These are phyloP conservation scores for Penicillium hordei DNA, from an alignment of 2,329 filamentous ascomycete species.

Conservation along the genomic window DNA sequence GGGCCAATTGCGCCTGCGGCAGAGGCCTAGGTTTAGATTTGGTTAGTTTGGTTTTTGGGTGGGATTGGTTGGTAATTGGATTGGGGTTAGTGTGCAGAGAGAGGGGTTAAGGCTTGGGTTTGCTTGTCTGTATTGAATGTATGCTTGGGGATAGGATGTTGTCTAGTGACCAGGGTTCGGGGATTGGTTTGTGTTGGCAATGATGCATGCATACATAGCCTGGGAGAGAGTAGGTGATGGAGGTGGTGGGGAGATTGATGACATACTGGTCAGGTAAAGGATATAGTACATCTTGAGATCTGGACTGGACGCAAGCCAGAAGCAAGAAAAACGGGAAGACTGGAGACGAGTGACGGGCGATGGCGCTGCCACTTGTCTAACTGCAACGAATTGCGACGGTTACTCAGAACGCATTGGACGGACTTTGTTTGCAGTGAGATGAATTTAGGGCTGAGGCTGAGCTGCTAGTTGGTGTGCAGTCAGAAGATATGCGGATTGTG, in stretches of 20 bases:
- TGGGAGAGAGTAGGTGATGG: conserved; percentile 10
- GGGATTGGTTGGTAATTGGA: conserved; percentile 3
- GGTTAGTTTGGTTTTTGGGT: conserved; percentile 16
- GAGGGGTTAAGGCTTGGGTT: background rate
- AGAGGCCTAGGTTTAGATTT: conserved; percentile 67
- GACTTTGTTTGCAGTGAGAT: conserved; percentile 14
- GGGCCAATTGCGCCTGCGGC: conserved; percentile 89
- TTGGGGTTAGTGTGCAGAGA: too few species aligned
- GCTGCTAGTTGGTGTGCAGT: background rate
- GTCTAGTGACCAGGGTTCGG: background rate
- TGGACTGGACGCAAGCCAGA: background rate
- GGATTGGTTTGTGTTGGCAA: background rate
- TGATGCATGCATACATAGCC: conserved; percentile 14
- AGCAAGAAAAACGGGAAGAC: background rate
- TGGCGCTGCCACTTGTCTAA: background rate
- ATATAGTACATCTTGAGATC: conserved; percentile 48
- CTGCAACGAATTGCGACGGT: conserved; percentile 1
- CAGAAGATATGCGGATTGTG: conserved; percentile 13
- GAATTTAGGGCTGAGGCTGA: conserved; percentile 18
- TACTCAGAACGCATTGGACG: conserved; percentile 25
- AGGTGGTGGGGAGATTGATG: conserved; percentile 2
- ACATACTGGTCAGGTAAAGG: conserved; percentile 74
- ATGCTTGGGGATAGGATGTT: background rate
- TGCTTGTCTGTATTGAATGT: background rate
- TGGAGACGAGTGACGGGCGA: background rate